phyloP scores from a whole-genome alignment of 2,329 filamentous ascomycete species.

The Sporothrix dimorphospora region DNA sequence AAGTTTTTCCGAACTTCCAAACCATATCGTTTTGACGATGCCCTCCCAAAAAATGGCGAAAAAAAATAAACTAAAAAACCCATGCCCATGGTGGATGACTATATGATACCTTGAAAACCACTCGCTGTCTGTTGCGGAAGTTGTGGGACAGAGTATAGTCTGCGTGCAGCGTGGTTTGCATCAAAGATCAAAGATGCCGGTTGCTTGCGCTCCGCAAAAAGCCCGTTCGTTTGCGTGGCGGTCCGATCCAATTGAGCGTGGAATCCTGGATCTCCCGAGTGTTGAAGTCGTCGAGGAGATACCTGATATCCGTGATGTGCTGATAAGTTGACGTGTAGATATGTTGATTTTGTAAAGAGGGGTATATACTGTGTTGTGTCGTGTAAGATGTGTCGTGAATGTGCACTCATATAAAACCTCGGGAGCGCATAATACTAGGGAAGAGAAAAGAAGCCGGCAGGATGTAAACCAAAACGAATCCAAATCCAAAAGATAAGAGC shows the following conservation, averaged over 20 bases:
- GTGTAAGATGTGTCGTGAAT: slow-evolving; percentile 18
- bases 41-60: neutral
- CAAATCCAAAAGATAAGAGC: neutral
- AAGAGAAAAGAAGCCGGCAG: neutral
- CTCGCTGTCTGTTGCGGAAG: neutral
- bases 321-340: neutral
- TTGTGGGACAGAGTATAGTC: neutral
- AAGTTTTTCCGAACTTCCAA: neutral
- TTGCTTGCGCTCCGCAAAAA: neutral
- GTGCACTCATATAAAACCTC: neutral
- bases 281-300: slow-evolving; percentile 19
- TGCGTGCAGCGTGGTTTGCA: neutral
- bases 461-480: neutral
- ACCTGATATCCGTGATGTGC: neutral
- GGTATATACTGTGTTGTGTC: slow-evolving; percentile 14
- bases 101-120: neutral
- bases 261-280: neutral
- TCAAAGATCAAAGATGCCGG: too few species aligned
- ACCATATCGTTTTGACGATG: neutral
- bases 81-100: neutral
- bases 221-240: neutral
- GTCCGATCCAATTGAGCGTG: neutral
- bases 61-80: slow-evolving; percentile 21
- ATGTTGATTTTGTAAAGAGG: slow-evolving; percentile 15
- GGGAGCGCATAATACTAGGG: neutral